Base-by-base conservation (phyloP, 2,329 filamentous ascomycete species). In the Xylariaceae sp. region DNA sequence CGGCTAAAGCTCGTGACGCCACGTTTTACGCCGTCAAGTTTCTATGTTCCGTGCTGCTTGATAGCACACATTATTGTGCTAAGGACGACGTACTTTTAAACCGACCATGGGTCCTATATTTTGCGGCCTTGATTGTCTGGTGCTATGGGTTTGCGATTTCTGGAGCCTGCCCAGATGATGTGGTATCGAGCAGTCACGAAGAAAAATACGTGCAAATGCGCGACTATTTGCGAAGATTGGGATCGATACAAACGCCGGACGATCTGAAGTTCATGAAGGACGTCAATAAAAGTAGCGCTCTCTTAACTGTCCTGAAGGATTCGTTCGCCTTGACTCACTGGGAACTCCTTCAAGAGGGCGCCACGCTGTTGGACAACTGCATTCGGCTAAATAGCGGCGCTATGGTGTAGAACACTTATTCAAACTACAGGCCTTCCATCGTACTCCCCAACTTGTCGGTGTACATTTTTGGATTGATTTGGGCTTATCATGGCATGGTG, bases 71-170 rank as follows among this genome's bases (percentile, higher is more conserved):
- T 5, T 99, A 97, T 73, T 88, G 86, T 15, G 91, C 92, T 0
- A 84, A 91, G 17, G 89, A 96, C 67, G 94, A 99, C 68, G 89
- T 92, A 56, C 80, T 97, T 1, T 82, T 97, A 61, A 96, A 97
- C 69, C 82, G 94, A 13, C 90, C 93, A 0, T 99, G 94, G 93
- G 92, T 97, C 9, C 79, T 97, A 55, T 99, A 97, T 74, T 95
- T 96, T 71, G 90, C 94, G 0, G 87, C 88, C 0, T 80, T 99
- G 11, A 90, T 97, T 18, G 89, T 97, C 0, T 99, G 94, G 94
- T 91, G 87, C 61, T 99, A 97, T 69, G 93, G 92, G 2, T 97
- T 87, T 71, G 92, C 93, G 0, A 78, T 96, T 17, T 94, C 97
- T 66, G 94, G 94, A 0, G 83, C 91, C 0, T 84, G 89, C 59